Evolutionary conservation across 352 stramenopile genomes (phyloP).

Genomic region (Pythium oligandrum): DNA sequence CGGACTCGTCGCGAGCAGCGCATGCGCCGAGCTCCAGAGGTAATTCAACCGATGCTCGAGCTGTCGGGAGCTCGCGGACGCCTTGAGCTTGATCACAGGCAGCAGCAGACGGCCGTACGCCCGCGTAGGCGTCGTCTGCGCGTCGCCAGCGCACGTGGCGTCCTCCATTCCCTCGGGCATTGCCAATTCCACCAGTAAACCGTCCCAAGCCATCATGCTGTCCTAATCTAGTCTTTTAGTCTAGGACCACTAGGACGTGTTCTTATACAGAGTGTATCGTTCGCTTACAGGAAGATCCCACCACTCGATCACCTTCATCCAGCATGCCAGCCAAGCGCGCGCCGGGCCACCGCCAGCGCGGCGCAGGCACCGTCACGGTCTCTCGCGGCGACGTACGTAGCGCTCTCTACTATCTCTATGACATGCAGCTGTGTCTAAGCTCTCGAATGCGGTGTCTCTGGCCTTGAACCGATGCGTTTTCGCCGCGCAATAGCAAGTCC

Average conservation of each 20-base stretch:
- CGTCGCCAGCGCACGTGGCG: neutral
- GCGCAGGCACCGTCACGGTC: constrained; percentile 83
- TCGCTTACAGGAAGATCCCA: too few relatives aligned
- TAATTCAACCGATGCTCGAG: constrained; percentile 66
- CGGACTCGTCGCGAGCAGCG: constrained; percentile 29
- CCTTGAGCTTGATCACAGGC: constrained; percentile 35
- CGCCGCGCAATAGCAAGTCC: constrained; percentile 26
- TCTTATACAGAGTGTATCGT: too few relatives aligned
- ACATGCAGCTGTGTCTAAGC: neutral
- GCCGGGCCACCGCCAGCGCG: constrained; percentile 79
- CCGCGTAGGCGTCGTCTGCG: neutral
- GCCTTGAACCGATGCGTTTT: neutral
- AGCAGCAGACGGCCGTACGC: constrained; percentile 22
- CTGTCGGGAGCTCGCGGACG: constrained; percentile 34
- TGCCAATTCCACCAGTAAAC: too few relatives aligned
- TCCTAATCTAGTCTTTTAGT: neutral
- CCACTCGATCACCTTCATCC: too few relatives aligned
- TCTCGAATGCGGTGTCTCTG: too few relatives aligned
- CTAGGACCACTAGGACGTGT: neutral
- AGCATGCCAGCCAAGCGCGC: constrained; percentile 12
- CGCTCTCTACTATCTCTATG: constrained; percentile 3
- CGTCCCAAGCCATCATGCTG: neutral
- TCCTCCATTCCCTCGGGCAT: too few relatives aligned
- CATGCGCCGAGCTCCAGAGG: constrained; percentile 58
- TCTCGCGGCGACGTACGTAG: constrained; percentile 62